Evolutionary conservation across 441 rosid genomes (phyloP).

Genomic region (Adansonia grandidieri): DNA sequence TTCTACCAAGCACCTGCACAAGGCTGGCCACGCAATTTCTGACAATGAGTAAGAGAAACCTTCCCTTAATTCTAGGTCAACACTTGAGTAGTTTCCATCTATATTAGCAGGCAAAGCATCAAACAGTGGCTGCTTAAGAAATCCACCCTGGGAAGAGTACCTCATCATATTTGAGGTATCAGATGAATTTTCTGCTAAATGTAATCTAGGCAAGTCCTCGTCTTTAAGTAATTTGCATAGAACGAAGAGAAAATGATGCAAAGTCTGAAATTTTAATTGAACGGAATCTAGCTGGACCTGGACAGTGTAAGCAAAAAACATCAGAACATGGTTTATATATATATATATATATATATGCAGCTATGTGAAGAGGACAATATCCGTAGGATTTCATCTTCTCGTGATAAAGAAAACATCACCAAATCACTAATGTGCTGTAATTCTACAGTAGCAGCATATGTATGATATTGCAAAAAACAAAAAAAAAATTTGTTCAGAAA

Average conservation of each 20-base stretch:
- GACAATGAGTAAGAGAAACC: slow-evolving; percentile 60
- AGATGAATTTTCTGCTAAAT: slow-evolving; percentile 42
- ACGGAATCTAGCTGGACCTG: slow-evolving; percentile 80
- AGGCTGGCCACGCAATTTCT: slow-evolving; percentile 73
- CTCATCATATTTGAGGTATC: slow-evolving; percentile 35
- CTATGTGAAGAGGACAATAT: neutral
- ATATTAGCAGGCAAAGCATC: slow-evolving; percentile 44
- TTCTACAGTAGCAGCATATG: slow-evolving; percentile 4
- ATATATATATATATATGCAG: no score
- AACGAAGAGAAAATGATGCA: slow-evolving; percentile 87
- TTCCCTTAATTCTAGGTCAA: slow-evolving; percentile 49
- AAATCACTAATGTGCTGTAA: slow-evolving; percentile 11
- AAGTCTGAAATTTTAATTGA: slow-evolving; percentile 67
- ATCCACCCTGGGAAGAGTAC: slow-evolving; percentile 84
- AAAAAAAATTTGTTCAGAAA: neutral
- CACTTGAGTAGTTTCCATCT: slow-evolving; percentile 38
- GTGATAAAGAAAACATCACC: neutral
- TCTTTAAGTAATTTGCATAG: slow-evolving; percentile 79
- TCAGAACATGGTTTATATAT: neutral
- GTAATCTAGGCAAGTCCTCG: slow-evolving; percentile 49
- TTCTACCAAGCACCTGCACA: slow-evolving; percentile 76
- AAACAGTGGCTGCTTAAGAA: slow-evolving; percentile 71
- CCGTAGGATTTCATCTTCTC: neutral
- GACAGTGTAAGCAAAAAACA: slow-evolving; percentile 31
- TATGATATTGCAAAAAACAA: neutral